Evolutionary conservation across 176 grass and related monocot species (phyloP).

Genomic region (Avena sativa): DNA sequence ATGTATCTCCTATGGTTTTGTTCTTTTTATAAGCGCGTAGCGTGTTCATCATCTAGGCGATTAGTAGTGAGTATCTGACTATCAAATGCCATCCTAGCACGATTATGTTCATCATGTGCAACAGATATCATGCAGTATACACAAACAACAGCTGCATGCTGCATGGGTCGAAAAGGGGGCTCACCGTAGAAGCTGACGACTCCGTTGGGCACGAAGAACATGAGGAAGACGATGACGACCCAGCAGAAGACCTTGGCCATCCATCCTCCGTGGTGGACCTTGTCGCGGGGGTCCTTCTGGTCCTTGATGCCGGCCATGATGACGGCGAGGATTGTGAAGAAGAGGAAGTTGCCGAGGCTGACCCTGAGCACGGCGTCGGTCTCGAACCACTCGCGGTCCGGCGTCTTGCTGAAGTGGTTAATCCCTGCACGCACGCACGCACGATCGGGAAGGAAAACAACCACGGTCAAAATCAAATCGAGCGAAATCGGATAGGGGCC

Average conservation of each 20-base stretch:
- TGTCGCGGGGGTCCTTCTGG: slow-evolving; percentile 98
- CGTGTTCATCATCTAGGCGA: not conserved
- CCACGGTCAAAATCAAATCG: not conserved
- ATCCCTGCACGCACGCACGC: slow-evolving; percentile 62
- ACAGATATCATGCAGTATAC: not conserved
- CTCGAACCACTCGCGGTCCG: slow-evolving; percentile 99
- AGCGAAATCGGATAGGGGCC: not conserved
- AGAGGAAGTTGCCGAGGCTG: slow-evolving; percentile 95
- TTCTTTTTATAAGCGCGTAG: not conserved
- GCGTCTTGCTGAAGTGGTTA: slow-evolving; percentile 96
- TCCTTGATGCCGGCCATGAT: slow-evolving; percentile 98
- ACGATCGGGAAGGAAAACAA: no score
- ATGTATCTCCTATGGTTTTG: not conserved
- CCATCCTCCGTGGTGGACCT: slow-evolving; percentile 93
- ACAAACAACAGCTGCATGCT: not conserved
- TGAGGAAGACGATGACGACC: slow-evolving; percentile 78
- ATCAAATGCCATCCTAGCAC: not conserved
- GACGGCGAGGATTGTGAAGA: slow-evolving; percentile 92
- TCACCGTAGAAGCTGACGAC: slow-evolving; percentile 94
- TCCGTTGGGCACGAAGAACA: slow-evolving; percentile 98
- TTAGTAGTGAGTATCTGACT: not conserved
- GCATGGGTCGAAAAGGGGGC: not conserved
- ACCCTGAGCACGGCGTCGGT: slow-evolving; percentile 97
- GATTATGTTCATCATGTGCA: not conserved
- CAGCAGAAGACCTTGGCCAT: slow-evolving; percentile 99